Percentiles rank a stretch among this genome's conserved stretches.
phyloP scores from a whole-genome alignment of 2,329 filamentous ascomycete genomes.

The Helotiales sp. region DNA sequence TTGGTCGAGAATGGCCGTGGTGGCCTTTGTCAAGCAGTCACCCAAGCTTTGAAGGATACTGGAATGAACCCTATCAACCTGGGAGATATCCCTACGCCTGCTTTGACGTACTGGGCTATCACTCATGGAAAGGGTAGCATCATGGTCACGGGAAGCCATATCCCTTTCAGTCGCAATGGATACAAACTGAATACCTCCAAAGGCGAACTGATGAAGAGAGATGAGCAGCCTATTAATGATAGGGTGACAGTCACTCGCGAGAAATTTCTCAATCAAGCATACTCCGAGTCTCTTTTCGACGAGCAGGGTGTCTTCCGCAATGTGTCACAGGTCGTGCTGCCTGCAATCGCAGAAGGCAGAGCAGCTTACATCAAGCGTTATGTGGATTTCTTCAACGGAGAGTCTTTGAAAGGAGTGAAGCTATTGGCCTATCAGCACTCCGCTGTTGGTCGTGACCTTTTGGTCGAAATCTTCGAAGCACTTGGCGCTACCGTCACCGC shows the following conservation, averaged over 20 bases:
- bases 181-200: constrained; percentile 45
- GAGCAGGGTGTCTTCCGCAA: constrained; percentile 40
- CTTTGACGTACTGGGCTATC: constrained; percentile 42
- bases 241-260: constrained; percentile 38
- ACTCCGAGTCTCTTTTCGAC: constrained; percentile 40
- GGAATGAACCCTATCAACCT: constrained; percentile 42
- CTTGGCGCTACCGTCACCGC: constrained; percentile 42
- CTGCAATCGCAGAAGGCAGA: constrained; percentile 33
- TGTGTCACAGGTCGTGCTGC: constrained; percentile 25
- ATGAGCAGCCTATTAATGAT: constrained; percentile 43
- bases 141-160: constrained; percentile 46
- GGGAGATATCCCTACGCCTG: constrained; percentile 44
- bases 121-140: constrained; percentile 43
- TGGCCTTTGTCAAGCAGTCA: constrained; percentile 42
- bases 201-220: constrained; percentile 44
- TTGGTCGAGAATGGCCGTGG: constrained; percentile 42
- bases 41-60: constrained; percentile 40
- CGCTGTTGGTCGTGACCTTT: constrained; percentile 44
- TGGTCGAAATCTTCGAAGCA: constrained; percentile 41
- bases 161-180: constrained; percentile 45
- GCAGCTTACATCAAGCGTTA: constrained; percentile 42
- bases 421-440: constrained; percentile 45
- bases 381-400: constrained; percentile 42
- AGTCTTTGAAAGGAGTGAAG: constrained; percentile 40
- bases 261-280: constrained; percentile 38